Percentiles rank a stretch among this genome's conserved stretches.
These are phyloP conservation scores for Syncephalastrum contaminatum DNA, from an alignment of 371 early-diverging fungal species.

Conservation along the genomic window DNA sequence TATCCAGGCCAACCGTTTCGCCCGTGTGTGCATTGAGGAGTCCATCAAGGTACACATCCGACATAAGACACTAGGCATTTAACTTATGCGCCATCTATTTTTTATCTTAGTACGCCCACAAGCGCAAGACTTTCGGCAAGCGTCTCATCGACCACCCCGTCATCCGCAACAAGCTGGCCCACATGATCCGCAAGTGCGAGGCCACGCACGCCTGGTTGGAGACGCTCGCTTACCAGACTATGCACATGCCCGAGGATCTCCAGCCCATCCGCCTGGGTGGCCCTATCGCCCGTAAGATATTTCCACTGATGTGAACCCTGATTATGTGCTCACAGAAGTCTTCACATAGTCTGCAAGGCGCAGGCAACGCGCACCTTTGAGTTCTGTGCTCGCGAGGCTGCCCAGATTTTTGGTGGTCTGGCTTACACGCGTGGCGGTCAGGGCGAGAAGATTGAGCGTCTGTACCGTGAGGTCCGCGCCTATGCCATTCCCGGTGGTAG, in stretches of 20 bases:
- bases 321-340: too few species aligned
- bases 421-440: conserved; percentile 80
- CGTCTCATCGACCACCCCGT: conserved; percentile 73
- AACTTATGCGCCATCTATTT: neutral
- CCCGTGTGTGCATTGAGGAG: conserved; percentile 86
- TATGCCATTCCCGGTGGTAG: conserved; percentile 88
- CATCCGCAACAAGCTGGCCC: conserved; percentile 63
- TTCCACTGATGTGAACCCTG: neutral
- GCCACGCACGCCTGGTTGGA: conserved; percentile 87
- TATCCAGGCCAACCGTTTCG: conserved; percentile 79
- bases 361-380: conserved; percentile 84
- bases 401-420: conserved; percentile 89
- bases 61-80: neutral
- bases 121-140: conserved; percentile 85
- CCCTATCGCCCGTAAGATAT: conserved; percentile 63
- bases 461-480: conserved; percentile 84
- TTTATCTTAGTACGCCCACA: conserved; percentile 61
- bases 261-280: conserved; percentile 77
- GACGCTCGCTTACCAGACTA: conserved; percentile 61
- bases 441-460: conserved; percentile 82
- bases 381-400: conserved; percentile 83
- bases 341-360: conserved; percentile 63
- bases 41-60: conserved; percentile 49
- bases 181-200: conserved; percentile 83
- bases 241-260: conserved; percentile 60